Evolutionary conservation across 176 grass and related monocot species (phyloP).

Genomic region (Chrysopogon serrulatus): DNA sequence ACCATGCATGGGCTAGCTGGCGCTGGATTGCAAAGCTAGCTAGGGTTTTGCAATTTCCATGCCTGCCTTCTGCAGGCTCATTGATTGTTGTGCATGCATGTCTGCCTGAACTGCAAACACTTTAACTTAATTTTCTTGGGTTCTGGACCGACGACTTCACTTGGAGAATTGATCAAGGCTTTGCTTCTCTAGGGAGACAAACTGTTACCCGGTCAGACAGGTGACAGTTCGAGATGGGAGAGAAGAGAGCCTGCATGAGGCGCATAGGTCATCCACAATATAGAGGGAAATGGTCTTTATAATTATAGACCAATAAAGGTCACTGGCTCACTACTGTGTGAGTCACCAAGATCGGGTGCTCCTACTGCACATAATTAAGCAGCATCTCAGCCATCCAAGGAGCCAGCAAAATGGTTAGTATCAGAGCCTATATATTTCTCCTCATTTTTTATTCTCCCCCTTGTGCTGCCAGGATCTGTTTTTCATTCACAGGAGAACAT

Average conservation of each 20-base stretch:
- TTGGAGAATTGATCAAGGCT: slow-evolving; percentile 6
- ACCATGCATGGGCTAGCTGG: not conserved
- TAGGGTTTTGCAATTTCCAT: slow-evolving; percentile 13
- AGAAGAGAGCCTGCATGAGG: not conserved
- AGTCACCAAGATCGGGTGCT: too few relatives aligned
- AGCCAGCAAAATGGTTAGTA: too few relatives aligned
- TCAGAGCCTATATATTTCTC: too few relatives aligned
- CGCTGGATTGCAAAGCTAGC: not conserved
- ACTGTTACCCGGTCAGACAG: slow-evolving; percentile 25
- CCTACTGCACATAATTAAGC: too few relatives aligned
- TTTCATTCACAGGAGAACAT: too few relatives aligned
- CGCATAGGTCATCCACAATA: not conserved
- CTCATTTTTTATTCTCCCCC: too few relatives aligned
- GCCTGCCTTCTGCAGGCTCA: not conserved
- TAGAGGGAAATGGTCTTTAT: not conserved
- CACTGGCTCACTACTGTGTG: not conserved
- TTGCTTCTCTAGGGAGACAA: slow-evolving; percentile 15
- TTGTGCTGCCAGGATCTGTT: too few relatives aligned
- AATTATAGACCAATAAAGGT: not conserved
- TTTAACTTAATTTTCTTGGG: slow-evolving; percentile 9
- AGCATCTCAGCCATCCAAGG: too few relatives aligned
- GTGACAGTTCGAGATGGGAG: not conserved
- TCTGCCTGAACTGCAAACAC: slow-evolving; percentile 14
- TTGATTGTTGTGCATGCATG: slow-evolving; percentile 19
- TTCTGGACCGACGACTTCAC: slow-evolving; percentile 16